Conservation (phyloP, 306 rosid species). For the Vicia villosa region DNA sequence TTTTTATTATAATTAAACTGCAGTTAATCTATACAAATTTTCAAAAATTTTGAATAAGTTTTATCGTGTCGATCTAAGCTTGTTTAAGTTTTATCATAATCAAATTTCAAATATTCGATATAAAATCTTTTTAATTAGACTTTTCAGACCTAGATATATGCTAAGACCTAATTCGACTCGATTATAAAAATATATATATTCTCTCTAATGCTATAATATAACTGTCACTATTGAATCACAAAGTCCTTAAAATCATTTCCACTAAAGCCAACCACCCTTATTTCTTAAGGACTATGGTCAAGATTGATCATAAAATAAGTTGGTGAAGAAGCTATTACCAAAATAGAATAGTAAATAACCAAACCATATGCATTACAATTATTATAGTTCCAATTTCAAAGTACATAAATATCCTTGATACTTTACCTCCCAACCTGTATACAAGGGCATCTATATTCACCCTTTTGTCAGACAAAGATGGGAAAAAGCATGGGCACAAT, state of each 20-base stretch:
- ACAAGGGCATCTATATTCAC: slow-evolving; percentile 41
- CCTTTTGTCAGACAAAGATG: slow-evolving; percentile 53
- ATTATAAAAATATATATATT: too few species aligned
- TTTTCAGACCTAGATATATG: too few species aligned
- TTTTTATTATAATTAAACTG: too few species aligned
- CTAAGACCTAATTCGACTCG: too few species aligned
- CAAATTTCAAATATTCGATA: too few species aligned
- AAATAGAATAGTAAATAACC: slow-evolving; percentile 24
- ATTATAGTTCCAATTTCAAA: slow-evolving; percentile 17
- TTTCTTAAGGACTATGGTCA: slow-evolving; percentile 25
- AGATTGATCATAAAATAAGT: slow-evolving; percentile 17
- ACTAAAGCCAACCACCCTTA: slow-evolving; percentile 35
- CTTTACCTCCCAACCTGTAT: slow-evolving; percentile 43
- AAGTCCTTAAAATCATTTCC: slow-evolving; percentile 24
- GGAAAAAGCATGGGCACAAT: slow-evolving; percentile 32
- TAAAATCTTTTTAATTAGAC: too few species aligned
- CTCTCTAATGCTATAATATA: background rate
- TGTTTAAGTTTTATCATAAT: too few species aligned
- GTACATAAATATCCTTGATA: too few species aligned
- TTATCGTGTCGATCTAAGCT: too few species aligned
- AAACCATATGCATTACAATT: slow-evolving; percentile 6
- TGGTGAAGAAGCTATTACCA: slow-evolving; percentile 38
- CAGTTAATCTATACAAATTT: too few species aligned
- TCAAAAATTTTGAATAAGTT: too few species aligned
- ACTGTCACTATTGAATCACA: slow-evolving; percentile 20